Evolutionary conservation across 2,329 filamentous ascomycete species (phyloP), one percentile per base, ranked within the genome.

Genomic region (Sporothrix curviconia): DNA sequence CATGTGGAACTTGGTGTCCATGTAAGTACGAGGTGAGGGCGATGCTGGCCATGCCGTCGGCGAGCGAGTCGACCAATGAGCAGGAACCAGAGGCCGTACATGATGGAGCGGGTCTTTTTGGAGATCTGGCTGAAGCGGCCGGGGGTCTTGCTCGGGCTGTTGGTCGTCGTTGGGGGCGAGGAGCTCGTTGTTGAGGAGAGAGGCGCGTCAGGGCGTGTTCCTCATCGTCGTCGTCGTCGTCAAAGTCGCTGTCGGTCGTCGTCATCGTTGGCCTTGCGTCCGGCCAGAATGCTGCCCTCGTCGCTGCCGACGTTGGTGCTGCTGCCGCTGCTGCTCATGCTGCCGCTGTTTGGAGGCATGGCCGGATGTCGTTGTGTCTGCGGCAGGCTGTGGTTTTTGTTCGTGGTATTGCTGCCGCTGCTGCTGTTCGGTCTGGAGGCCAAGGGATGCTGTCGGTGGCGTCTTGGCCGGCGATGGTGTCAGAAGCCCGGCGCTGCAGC

Each of bases 81-180:
- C 7, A 87, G 75, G 59, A 85, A 78, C 82, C 84, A 87, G 3
- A 87, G 72, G 52, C 81, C 81, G 67, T 80, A 81, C 78, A 87
- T 84, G 64, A 82, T 75, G 1, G 72, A 74, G 12, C 78, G 75
- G 0, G 84, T 85, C 14, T 78, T 70, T 1, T 70, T 67, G 0
- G 84, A 86, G 53, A 87, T 85, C 60, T 81, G 74, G 1, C 78
- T 70, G 39, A 83, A 72, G 52, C 68, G 74, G 62, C 68, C 71
- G 9, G 63, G 49, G 19, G 25, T 46, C n/a, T 57, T 55, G 25
- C 25, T 7, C 62, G 17, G n/a, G n/a, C n/a, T n/a, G n/a, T n/a
- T 57, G 7, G 63, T 54, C 25, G 63, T 53, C 25, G 56, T 47
- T 28, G 24, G 24, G 8, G 43, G 47, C 8, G 34, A 14, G 7